A percentile compares a stretch with the other conserved stretches of the same genome.
These are phyloP conservation scores for Rhododendron kiyosumense DNA, from an alignment of 148 eudicot species.

Conservation along the genomic window DNA sequence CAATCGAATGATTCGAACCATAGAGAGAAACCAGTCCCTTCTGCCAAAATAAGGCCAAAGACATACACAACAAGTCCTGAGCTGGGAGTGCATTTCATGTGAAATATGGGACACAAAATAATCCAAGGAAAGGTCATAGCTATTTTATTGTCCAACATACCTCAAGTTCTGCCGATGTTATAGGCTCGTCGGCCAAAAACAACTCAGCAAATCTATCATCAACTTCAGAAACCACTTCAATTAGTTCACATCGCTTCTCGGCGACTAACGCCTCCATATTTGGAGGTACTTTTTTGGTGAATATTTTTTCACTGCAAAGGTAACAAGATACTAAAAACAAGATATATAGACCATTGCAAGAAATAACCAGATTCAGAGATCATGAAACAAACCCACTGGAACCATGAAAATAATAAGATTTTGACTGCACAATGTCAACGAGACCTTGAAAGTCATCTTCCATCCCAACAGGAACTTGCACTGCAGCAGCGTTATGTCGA, in stretches of 20 bases:
- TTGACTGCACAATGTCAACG: constrained; percentile 75
- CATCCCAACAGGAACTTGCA: constrained; percentile 89
- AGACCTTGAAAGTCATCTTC: constrained; percentile 95
- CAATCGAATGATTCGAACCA: neutral
- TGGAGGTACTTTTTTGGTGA: constrained; percentile 61
- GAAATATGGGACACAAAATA: neutral
- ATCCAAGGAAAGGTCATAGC: neutral
- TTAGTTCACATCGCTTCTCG: constrained; percentile 82
- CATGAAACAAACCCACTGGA: constrained; percentile 66
- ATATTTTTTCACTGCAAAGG: constrained; percentile 57
- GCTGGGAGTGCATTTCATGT: neutral
- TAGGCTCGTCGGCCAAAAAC: constrained; percentile 85
- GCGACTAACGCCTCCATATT: constrained; percentile 58
- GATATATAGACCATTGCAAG: neutral
- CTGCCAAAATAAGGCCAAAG: neutral
- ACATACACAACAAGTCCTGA: neutral
- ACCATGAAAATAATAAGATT: constrained; percentile 83
- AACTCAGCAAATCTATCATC: constrained; percentile 89
- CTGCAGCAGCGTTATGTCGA: constrained; percentile 94
- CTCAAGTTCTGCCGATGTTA: constrained; percentile 79
- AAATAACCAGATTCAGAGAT: constrained; percentile 12
- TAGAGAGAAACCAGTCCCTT: neutral
- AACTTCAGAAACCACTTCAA: constrained; percentile 92
- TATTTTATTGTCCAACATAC: constrained; percentile 24
- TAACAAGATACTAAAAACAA: constrained; percentile 1